phyloP scores from a whole-genome alignment of 192 early-diverging fungal genomes.

The Podila minutissima region DNA sequence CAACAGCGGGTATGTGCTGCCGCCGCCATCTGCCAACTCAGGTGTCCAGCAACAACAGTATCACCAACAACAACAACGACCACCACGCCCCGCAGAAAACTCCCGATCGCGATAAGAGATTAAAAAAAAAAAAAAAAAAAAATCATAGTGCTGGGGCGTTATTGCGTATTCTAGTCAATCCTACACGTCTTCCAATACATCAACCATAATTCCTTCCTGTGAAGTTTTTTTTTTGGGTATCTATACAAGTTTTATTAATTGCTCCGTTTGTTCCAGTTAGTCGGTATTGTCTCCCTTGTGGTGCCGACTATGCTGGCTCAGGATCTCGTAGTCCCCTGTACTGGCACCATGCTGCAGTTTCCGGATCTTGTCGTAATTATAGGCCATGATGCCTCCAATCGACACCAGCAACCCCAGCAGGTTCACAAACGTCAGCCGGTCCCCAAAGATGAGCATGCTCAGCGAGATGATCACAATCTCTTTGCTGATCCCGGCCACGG shows the following conservation, averaged over 20 bases:
- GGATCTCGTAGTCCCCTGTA: conserved; percentile 26
- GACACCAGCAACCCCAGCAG: conserved; percentile 62
- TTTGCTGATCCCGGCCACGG: conserved; percentile 83
- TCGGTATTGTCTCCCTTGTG: conserved; percentile 42
- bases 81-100: no score
- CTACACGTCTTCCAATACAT: no score
- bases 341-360: conserved; percentile 30
- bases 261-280: background rate
- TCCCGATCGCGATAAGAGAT: no score
- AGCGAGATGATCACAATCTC: conserved; percentile 82
- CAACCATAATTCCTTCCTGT: no score
- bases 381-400: background rate
- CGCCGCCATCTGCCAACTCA: background rate
- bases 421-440: conserved; percentile 72
- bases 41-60: background rate
- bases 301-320: conserved; percentile 11
- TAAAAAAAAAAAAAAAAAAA: no score
- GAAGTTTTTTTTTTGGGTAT: background rate
- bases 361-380: conserved; percentile 43
- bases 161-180: no score
- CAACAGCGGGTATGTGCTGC: background rate
- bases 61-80: no score
- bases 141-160: no score
- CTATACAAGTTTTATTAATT: background rate
- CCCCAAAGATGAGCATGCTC: conserved; percentile 76